Evolutionary conservation across 495 filamentous ascomycete genomes (phyloP).

Genomic region (Tuber microsphaerosporum): DNA sequence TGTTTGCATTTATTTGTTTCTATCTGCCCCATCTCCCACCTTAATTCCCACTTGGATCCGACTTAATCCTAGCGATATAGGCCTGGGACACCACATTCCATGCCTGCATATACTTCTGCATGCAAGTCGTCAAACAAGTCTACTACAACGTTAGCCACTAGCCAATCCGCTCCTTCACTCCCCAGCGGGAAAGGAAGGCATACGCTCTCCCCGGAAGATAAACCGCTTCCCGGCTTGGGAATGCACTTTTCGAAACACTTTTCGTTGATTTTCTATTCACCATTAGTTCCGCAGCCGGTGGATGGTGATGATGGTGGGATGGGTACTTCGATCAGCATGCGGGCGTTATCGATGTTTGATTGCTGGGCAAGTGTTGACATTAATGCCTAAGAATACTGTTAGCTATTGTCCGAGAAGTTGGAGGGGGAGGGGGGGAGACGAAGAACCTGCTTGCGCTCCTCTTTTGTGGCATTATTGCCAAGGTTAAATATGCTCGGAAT

Average conservation of each 20-base stretch:
- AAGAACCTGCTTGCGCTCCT: constrained; percentile 37
- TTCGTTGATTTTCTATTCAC: constrained; percentile 78
- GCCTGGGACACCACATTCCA: constrained; percentile 80
- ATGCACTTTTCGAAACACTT: constrained; percentile 94
- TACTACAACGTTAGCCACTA: constrained; percentile 18
- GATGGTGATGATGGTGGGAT: background rate
- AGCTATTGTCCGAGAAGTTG: background rate
- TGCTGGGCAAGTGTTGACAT: constrained; percentile 38
- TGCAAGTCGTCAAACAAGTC: constrained; percentile 75
- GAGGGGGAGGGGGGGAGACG: background rate
- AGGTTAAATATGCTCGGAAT: constrained; percentile 20
- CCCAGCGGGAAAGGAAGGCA: background rate
- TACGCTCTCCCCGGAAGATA: constrained; percentile 61
- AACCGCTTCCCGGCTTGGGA: constrained; percentile 68
- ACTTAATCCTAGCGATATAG: constrained; percentile 67
- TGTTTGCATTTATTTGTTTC: background rate
- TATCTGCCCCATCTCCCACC: constrained; percentile 28
- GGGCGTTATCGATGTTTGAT: constrained; percentile 39
- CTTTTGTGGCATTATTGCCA: constrained; percentile 22
- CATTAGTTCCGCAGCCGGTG: background rate
- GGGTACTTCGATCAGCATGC: constrained; percentile 40
- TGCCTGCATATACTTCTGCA: constrained; percentile 93
- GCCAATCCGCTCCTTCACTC: background rate
- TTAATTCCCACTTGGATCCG: constrained; percentile 49
- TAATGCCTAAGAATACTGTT: constrained; percentile 15